A percentile compares a stretch with the other conserved stretches of the same genome.
Evolutionary conservation across 352 stramenopile species (phyloP).

Genomic region (Phytophthora meadii): DNA sequence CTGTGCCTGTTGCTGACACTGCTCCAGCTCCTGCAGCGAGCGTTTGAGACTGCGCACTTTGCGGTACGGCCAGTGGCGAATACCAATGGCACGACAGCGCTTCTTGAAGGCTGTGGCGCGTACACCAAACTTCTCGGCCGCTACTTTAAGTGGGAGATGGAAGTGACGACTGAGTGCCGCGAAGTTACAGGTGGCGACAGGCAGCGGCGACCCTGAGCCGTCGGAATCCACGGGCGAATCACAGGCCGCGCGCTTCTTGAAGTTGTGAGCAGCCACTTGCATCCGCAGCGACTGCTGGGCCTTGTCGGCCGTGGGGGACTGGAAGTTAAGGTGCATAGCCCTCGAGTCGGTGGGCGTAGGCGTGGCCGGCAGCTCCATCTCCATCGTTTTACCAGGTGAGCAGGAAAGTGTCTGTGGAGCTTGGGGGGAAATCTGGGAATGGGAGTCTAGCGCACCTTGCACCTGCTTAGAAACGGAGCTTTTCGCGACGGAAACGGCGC

Average conservation of each 20-base stretch:
- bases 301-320: constrained; percentile 54
- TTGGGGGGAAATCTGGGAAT: constrained; percentile 40
- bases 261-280: constrained; percentile 40
- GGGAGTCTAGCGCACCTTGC: constrained; percentile 17
- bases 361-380: constrained; percentile 46
- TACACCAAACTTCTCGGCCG: constrained; percentile 79
- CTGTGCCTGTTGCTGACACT: constrained; percentile 66
- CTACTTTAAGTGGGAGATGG: constrained; percentile 71
- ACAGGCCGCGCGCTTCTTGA: constrained; percentile 48
- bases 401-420: neutral
- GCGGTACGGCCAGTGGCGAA: constrained; percentile 76
- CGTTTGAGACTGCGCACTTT: constrained; percentile 80
- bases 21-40: constrained; percentile 68
- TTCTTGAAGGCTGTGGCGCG: constrained; percentile 83
- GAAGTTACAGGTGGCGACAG: constrained; percentile 66
- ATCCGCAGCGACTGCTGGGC: constrained; percentile 47
- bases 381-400: constrained; percentile 20
- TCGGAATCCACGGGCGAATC: constrained; percentile 30
- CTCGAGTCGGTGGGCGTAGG: constrained; percentile 37
- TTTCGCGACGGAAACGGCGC: constrained; percentile 34
- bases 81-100: constrained; percentile 71
- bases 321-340: constrained; percentile 45
- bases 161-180: constrained; percentile 74
- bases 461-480: constrained; percentile 32
- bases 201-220: constrained; percentile 24